These are phyloP conservation scores for Gnomoniopsis sp. DNA, from an alignment of 2,329 filamentous ascomycete species.

Conservation along the genomic window DNA sequence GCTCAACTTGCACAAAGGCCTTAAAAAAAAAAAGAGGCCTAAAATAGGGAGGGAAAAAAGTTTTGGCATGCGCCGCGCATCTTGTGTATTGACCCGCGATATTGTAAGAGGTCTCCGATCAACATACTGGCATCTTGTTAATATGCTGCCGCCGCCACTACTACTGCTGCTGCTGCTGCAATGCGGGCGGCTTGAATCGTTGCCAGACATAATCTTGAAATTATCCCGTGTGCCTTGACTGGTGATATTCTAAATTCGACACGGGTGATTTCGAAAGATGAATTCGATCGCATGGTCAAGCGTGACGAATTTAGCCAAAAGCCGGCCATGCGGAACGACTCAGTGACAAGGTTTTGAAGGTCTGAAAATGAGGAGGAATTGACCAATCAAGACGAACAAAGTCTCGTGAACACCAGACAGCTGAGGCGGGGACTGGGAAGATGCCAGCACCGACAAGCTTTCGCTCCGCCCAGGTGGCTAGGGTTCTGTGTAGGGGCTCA, in stretches of 20 bases:
- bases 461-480: neutral
- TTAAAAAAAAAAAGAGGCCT: too few species aligned
- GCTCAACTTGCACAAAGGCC: neutral
- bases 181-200: neutral
- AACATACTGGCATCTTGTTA: too few species aligned
- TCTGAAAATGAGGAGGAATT: neutral
- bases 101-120: too few species aligned
- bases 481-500: neutral
- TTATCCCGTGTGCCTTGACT: too few species aligned
- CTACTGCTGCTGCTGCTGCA: too few species aligned
- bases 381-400: neutral
- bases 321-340: neutral
- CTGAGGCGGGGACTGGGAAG: neutral
- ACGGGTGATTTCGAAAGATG: neutral
- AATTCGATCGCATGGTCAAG: neutral
- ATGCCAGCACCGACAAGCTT: neutral
- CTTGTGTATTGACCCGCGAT: too few species aligned
- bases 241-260: neutral
- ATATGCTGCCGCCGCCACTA: too few species aligned
- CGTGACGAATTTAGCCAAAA: neutral
- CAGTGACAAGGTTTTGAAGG: neutral
- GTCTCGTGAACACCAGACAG: neutral
- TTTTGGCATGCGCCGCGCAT: neutral
- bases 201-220: neutral
- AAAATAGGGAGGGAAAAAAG: too few species aligned